A percentile compares a stretch with the other conserved stretches of the same genome.
Conservation (phyloP, 345 rosid genomes). For the Aquilaria sinensis region DNA sequence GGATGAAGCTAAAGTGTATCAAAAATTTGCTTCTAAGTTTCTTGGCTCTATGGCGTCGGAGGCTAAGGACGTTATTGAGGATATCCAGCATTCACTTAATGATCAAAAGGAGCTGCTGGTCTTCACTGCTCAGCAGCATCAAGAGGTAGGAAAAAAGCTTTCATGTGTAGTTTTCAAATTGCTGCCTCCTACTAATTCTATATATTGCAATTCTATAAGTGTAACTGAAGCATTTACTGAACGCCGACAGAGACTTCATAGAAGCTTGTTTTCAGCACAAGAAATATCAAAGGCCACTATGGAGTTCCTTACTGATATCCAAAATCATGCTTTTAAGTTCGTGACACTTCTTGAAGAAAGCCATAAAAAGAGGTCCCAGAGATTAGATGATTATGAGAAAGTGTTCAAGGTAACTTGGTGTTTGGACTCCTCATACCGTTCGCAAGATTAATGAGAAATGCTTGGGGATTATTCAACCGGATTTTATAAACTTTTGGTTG, state of each 20-base stretch:
- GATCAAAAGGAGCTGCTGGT: slow-evolving; percentile 59
- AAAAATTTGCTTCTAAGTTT: slow-evolving; percentile 34
- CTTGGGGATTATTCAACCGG: background rate
- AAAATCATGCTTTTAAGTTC: slow-evolving; percentile 47
- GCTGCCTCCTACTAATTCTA: slow-evolving; percentile 5
- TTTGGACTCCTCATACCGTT: background rate
- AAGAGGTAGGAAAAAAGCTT: slow-evolving; percentile 37
- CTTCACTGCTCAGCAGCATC: slow-evolving; percentile 54
- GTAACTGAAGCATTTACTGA: background rate
- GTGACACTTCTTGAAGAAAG: slow-evolving; percentile 39
- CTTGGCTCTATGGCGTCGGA: slow-evolving; percentile 41
- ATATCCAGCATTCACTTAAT: slow-evolving; percentile 45
- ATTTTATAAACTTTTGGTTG: slow-evolving; percentile 10
- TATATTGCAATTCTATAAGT: slow-evolving; percentile 2
- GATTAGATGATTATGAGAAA: slow-evolving; percentile 52
- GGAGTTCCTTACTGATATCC: slow-evolving; percentile 48
- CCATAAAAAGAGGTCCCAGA: slow-evolving; percentile 40
- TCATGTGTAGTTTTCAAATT: slow-evolving; percentile 1
- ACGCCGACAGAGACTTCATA: slow-evolving; percentile 42
- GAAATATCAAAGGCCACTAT: slow-evolving; percentile 53
- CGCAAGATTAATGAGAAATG: background rate
- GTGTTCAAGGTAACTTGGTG: slow-evolving; percentile 44
- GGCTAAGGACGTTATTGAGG: slow-evolving; percentile 46
- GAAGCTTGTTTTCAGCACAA: slow-evolving; percentile 52
- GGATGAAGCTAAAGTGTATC: background rate